phyloP scores from a whole-genome alignment of 805 yeast genomes.

The Lipomyces chichibuensis region DNA sequence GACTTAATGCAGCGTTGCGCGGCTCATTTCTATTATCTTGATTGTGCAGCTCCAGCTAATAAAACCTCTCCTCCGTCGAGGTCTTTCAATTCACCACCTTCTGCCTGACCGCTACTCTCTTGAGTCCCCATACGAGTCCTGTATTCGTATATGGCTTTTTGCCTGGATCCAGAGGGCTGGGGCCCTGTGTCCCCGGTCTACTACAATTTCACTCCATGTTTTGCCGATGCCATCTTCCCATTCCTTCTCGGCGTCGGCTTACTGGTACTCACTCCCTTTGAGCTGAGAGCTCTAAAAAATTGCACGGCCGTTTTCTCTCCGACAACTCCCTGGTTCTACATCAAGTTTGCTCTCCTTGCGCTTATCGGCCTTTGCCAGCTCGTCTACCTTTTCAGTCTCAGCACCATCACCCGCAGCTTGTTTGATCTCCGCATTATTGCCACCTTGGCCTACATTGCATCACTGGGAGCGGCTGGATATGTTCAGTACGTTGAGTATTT shows the following conservation, averaged over 20 bases:
- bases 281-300: slow-evolving; percentile 11
- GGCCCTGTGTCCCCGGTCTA: slow-evolving; percentile 43
- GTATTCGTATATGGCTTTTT: slow-evolving; percentile 14
- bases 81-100: not conserved
- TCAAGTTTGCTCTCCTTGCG: slow-evolving; percentile 3
- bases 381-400: slow-evolving; percentile 20
- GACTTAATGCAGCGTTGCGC: not conserved
- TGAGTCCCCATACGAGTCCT: not conserved
- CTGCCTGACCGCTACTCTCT: not conserved
- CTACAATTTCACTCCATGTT: slow-evolving; percentile 45
- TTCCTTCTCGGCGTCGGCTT: slow-evolving; percentile 39
- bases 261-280: slow-evolving; percentile 16
- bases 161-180: slow-evolving; percentile 43
- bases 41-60: not conserved
- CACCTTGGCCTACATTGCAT: slow-evolving; percentile 47
- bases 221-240: slow-evolving; percentile 44
- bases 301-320: slow-evolving; percentile 9
- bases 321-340: slow-evolving; percentile 15
- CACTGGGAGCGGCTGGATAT: slow-evolving; percentile 48
- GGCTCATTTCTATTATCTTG: not conserved
- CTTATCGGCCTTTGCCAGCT: slow-evolving; percentile 18
- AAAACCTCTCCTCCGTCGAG: not conserved
- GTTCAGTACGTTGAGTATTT: slow-evolving; percentile 73
- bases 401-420: slow-evolving; percentile 39
- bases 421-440: slow-evolving; percentile 44